Base-by-base conservation (phyloP, 257 asterid species). In the Avicennia marina region DNA sequence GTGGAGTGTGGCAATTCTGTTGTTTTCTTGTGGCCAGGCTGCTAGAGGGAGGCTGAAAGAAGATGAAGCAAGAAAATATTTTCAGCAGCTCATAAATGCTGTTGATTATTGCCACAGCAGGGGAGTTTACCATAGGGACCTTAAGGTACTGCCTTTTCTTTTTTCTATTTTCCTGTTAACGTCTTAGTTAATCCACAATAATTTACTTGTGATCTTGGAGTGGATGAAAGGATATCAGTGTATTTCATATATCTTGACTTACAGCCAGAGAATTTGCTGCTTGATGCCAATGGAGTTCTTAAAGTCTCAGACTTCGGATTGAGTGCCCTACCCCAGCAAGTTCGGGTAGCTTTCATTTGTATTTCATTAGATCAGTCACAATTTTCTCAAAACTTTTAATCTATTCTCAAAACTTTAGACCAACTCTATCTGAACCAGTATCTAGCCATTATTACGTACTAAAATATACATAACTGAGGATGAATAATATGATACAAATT, bases 271-370 rank as follows among this genome's bases (percentile, higher is more conserved):
- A 91, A 91, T 72, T 73, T 88, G 71, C 75, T 91, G 53, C 82
- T 91, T 53, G 97, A 88, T 78, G 72, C 80, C 61, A 81, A 44
- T 57, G 95, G 97, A 13, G 44, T 74, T 73, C 94, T 91, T 54
- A 91, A 88, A 77, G 97, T 91, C 34, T 88, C 95, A 0, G 95
- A 91, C 67, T 91, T 91, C 66, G 98, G 98, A 62, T 79, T 91
- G 78, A 91, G 98, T 60, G 96, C 98, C 27, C 73, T 88, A 38
- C 90, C 98, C 50, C 95, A 91, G 82, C 98, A 91, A 91, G 79
- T 88, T 63, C 94, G 95, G 74, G 98, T 91, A 32, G 15, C 9
- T 16, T 6, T 16, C 29, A 16, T 7, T 36, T 36, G 10, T 36
- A 12, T 36, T 36, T 36, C 41, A 36, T 36, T 8, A 5, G 13